These are phyloP conservation scores for Lobosporangium transversale DNA, from an alignment of 192 early-diverging fungal species.

Conservation along the genomic window DNA sequence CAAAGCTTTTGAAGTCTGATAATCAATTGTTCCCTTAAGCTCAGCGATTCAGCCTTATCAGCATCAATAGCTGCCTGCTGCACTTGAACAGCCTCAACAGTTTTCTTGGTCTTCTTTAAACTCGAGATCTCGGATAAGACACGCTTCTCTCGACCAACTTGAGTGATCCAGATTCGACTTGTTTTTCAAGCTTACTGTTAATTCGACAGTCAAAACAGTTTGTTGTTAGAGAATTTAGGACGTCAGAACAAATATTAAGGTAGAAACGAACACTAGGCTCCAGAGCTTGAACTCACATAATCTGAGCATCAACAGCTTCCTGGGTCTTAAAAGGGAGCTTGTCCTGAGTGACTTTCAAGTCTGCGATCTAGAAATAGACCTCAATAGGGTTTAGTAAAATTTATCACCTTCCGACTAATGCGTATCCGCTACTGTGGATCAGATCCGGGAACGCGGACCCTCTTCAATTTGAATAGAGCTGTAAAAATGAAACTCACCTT, in stretches of 20 bases:
- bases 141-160: conserved; percentile 91
- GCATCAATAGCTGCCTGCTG: conserved; percentile 66
- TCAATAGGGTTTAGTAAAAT: no score
- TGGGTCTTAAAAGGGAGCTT: conserved; percentile 83
- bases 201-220: no score
- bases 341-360: conserved; percentile 77
- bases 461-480: no score
- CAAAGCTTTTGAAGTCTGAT: conserved; percentile 69
- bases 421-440: no score
- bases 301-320: conserved; percentile 81
- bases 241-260: no score
- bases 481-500: conserved; percentile 61
- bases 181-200: conserved; percentile 74
- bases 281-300: conserved; percentile 77
- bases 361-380: conserved; percentile 72
- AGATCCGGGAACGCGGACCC: no score
- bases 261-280: no score
- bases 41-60: conserved; percentile 69
- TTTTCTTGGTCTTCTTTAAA: conserved; percentile 81
- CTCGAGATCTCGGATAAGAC: conserved; percentile 82
- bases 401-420: no score
- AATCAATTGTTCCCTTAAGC: conserved; percentile 75
- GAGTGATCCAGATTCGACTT: conserved; percentile 79
- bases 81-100: conserved; percentile 69
- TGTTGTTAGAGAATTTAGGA: no score